Evolutionary conservation across 2,329 filamentous ascomycete species (phyloP), one percentile per base, ranked within the genome.

Genomic region (Diplodia seriata): DNA sequence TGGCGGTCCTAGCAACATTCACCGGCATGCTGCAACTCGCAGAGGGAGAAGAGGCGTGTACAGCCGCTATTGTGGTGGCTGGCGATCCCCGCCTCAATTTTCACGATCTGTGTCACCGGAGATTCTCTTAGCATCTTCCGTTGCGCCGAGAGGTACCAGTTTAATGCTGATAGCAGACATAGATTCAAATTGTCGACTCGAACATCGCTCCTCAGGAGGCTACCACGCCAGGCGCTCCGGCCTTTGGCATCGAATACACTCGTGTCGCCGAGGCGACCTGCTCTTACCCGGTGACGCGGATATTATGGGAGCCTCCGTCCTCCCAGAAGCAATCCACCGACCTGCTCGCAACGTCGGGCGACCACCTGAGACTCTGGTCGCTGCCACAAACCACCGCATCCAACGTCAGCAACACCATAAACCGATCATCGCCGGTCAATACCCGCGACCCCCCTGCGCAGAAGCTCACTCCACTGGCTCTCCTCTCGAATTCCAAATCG

Each of bases 101-200:
- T 20, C n/a, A 12, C 9, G 18, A 47, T 47, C 43, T 47, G 18
- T 47, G n/a, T n/a, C 20, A n/a, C 43, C 43, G 43, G 43, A 9
- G 43, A 2, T 20, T 47, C 43, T 47, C 43, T 20, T 18, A 20
- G 43, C 18, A 47, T 7, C 43, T 11, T n/a, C 43, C 43, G n/a
- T 47, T n/a, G n/a, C n/a, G 43, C 43, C n/a, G 18, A 47, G 18
- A 47, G 43, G 18, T n/a, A n/a, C 18, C 6, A n/a, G n/a, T 18
- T 20, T 11, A 2, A 33, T 23, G 33, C 66, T 67, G 31, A 67
- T 49, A 18, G 49, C 47, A 53, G 31, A 38, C 55, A 15, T 66
- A 97, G 93, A 98, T 98, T 71, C 95, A 98, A 91, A 97, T 99
- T 71, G 86, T 98, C 70, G 94, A 97, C 79, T 93, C 92, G 53